Conservation (phyloP, 805 yeast genomes). For the Kodamaea nitidulidarum region DNA sequence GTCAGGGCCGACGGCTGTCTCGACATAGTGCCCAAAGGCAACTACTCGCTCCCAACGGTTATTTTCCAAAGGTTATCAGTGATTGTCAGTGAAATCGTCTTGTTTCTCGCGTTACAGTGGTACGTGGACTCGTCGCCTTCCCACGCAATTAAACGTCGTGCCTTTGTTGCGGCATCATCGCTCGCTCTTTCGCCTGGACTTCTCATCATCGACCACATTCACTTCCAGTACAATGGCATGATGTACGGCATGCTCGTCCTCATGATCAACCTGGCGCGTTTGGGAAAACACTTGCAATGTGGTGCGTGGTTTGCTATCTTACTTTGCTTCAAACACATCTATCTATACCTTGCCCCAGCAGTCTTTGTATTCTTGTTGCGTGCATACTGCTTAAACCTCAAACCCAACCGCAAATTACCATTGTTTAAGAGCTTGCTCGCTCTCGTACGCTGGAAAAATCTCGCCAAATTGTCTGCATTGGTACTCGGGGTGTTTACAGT, state of each 20-base stretch:
- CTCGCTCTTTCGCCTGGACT: slow-evolving; percentile 86
- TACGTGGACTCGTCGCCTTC: slow-evolving; percentile 51
- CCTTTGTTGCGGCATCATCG: slow-evolving; percentile 77
- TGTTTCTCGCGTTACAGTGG: slow-evolving; percentile 69
- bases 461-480: slow-evolving; percentile 57
- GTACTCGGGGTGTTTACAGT: slow-evolving; percentile 58
- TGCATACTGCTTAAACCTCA: slow-evolving; percentile 58
- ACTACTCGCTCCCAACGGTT: slow-evolving; percentile 73
- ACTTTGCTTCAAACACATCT: slow-evolving; percentile 92
- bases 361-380: slow-evolving; percentile 76
- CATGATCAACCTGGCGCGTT: slow-evolving; percentile 67
- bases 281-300: slow-evolving; percentile 52
- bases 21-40: slow-evolving; percentile 59
- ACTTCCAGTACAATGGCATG: slow-evolving; percentile 95
- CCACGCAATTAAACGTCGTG: slow-evolving; percentile 39
- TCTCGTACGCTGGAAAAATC: slow-evolving; percentile 51
- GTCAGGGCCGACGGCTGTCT: slow-evolving; percentile 76
- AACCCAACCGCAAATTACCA: slow-evolving; percentile 21
- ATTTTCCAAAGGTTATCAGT: slow-evolving; percentile 82
- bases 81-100: slow-evolving; percentile 65
- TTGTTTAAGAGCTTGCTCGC: slow-evolving; percentile 25
- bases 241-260: slow-evolving; percentile 78
- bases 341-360: slow-evolving; percentile 90
- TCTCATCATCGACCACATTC: slow-evolving; percentile 88
- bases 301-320: slow-evolving; percentile 70